Percentiles rank a stretch among this genome's conserved stretches.
Evolutionary conservation across 306 rosid species (phyloP).

Genomic region (Prunus mume): DNA sequence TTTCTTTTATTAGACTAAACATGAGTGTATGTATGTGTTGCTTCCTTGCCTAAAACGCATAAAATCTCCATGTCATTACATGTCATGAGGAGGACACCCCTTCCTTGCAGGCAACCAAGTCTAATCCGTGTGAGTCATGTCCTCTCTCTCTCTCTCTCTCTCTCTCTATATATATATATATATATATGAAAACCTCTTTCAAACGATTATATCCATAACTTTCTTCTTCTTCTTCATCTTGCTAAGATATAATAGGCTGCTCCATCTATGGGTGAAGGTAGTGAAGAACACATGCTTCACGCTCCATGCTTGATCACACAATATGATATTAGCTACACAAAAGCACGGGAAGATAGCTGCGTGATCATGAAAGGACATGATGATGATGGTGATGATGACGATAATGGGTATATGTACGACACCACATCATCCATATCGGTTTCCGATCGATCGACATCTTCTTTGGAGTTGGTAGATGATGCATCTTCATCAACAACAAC

Average conservation of each 20-base stretch:
- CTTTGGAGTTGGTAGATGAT: conserved; percentile 39
- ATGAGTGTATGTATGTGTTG: not conserved
- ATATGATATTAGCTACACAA: conserved; percentile 5
- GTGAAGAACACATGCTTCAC: conserved; percentile 12
- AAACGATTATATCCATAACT: conserved; percentile 3
- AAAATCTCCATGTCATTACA: not conserved
- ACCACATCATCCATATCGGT: conserved; percentile 14
- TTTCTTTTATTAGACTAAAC: not conserved
- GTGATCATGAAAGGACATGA: conserved; percentile 28
- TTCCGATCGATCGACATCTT: conserved; percentile 26
- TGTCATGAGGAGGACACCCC: not conserved
- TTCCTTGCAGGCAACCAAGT: conserved; percentile 9
- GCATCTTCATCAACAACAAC: conserved; percentile 30
- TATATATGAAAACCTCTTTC: not conserved
- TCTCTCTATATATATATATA: not conserved
- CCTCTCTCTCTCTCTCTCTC: no score
- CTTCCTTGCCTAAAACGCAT: not conserved
- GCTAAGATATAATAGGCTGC: not conserved
- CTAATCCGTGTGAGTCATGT: conserved; percentile 9
- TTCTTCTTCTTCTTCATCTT: conserved; percentile 18
- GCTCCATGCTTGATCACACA: conserved; percentile 9
- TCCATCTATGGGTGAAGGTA: conserved; percentile 21
- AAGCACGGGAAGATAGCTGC: conserved; percentile 1
- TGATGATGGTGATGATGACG: not conserved
- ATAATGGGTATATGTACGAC: not conserved